Conservation (phyloP, 78 protist genomes). For the Speleostelium caveatum region DNA sequence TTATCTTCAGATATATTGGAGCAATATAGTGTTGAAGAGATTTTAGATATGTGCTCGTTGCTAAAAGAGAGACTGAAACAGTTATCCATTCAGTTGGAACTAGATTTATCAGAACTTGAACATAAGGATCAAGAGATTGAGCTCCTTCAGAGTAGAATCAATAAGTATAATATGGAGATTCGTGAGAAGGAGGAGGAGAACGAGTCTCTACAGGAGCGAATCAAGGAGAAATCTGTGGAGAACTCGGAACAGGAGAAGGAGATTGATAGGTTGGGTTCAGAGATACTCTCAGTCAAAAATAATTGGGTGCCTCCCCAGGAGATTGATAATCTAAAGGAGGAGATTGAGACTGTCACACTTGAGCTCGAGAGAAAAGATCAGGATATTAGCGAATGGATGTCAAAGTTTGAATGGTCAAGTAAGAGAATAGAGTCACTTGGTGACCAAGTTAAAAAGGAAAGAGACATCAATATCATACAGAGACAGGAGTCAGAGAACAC, state of each 20-base stretch:
- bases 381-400: background rate
- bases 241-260: background rate
- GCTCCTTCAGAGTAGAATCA: constrained; percentile 17
- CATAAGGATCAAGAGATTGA: constrained; percentile 78
- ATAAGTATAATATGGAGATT: constrained; percentile 43
- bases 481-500: constrained; percentile 20
- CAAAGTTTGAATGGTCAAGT: too few species aligned
- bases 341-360: constrained; percentile 8
- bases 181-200: constrained; percentile 70
- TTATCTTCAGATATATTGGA: constrained; percentile 17
- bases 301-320: constrained; percentile 58
- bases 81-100: constrained; percentile 19
- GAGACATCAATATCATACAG: background rate
- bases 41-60: constrained; percentile 28
- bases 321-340: constrained; percentile 35
- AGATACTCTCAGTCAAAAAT: constrained; percentile 11
- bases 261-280: constrained; percentile 1
- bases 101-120: constrained; percentile 45
- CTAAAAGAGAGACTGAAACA: constrained; percentile 56
- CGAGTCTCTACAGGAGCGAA: constrained; percentile 7
- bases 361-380: constrained; percentile 14
- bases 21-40: constrained; percentile 32
- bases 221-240: background rate
- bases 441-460: constrained; percentile 27
- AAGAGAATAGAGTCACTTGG: background rate